Percentiles rank a stretch among this genome's conserved stretches.
Conservation (phyloP, 2,329 filamentous ascomycete genomes). For the Trichoderma simmonsii region DNA sequence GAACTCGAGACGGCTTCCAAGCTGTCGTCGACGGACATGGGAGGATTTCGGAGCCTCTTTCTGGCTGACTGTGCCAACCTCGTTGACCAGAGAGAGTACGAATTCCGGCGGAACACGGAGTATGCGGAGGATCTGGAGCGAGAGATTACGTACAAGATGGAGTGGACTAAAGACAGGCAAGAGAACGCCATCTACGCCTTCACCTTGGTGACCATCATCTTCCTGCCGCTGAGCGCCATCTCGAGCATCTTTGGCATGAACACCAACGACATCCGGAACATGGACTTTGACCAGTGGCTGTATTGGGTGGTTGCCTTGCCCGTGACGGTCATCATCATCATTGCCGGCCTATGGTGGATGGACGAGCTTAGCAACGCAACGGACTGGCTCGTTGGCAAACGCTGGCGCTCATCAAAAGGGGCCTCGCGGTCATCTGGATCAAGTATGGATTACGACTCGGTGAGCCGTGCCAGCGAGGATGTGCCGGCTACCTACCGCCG, state of each 20-base stretch:
- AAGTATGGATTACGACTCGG: not conserved
- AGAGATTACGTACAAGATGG: slow-evolving; percentile 35
- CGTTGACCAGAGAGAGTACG: slow-evolving; percentile 37
- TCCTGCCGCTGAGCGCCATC: slow-evolving; percentile 45
- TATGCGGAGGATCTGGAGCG: slow-evolving; percentile 33
- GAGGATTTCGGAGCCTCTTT: slow-evolving; percentile 39
- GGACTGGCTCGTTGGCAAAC: slow-evolving; percentile 29
- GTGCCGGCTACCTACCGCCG: not conserved
- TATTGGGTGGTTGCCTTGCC: slow-evolving; percentile 51
- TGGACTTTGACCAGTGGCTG: slow-evolving; percentile 46
- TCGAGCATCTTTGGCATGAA: slow-evolving; percentile 54
- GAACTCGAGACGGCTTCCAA: slow-evolving; percentile 32
- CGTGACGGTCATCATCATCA: slow-evolving; percentile 41
- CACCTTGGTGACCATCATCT: slow-evolving; percentile 49
- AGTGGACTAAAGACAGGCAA: slow-evolving; percentile 43
- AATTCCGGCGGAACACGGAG: slow-evolving; percentile 31
- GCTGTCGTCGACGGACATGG: slow-evolving; percentile 36
- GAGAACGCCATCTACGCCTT: slow-evolving; percentile 49
- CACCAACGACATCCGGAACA: slow-evolving; percentile 48
- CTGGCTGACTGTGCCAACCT: slow-evolving; percentile 38
- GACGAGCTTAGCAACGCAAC: slow-evolving; percentile 39
- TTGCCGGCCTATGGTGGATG: slow-evolving; percentile 41
- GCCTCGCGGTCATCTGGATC: not conserved
- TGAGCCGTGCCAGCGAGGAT: not conserved
- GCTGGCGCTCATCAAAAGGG: not conserved